Evolutionary conservation across 345 rosid genomes (phyloP).

Genomic region (Pistacia vera): DNA sequence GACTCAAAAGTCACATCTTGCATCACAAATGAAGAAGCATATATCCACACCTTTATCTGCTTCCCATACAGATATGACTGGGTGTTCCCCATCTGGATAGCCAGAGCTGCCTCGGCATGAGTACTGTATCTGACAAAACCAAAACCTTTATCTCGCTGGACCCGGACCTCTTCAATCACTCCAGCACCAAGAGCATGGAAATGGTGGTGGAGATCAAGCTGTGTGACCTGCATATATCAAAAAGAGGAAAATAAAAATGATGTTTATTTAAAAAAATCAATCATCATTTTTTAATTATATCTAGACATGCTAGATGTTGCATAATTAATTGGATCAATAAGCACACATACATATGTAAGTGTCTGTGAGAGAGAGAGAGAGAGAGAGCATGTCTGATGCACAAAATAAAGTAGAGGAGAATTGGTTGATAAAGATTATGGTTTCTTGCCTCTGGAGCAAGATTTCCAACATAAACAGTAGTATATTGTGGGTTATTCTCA

Average conservation of each 20-base stretch:
- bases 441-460: slow-evolving; percentile 81
- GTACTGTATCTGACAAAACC: slow-evolving; percentile 93
- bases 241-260: neutral
- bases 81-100: slow-evolving; percentile 88
- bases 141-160: slow-evolving; percentile 96
- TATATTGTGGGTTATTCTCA: slow-evolving; percentile 88
- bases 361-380: too few relatives aligned
- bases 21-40: neutral
- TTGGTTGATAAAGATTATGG: neutral
- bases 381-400: too few relatives aligned
- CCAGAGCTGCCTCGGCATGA: slow-evolving; percentile 87
- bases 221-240: slow-evolving; percentile 62
- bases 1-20: neutral
- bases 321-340: neutral
- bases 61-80: slow-evolving; percentile 78
- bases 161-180: slow-evolving; percentile 91
- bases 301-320: neutral
- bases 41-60: slow-evolving; percentile 74
- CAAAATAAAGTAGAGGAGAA: slow-evolving; percentile 14
- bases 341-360: neutral
- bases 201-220: slow-evolving; percentile 87
- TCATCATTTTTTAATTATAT: neutral
- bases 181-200: slow-evolving; percentile 92
- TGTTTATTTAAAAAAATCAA: too few relatives aligned
- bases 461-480: slow-evolving; percentile 97